Percentiles rank a stretch among this genome's conserved stretches.
These are phyloP conservation scores for Drosera capensis DNA, from an alignment of 148 eudicot species.

Conservation along the genomic window DNA sequence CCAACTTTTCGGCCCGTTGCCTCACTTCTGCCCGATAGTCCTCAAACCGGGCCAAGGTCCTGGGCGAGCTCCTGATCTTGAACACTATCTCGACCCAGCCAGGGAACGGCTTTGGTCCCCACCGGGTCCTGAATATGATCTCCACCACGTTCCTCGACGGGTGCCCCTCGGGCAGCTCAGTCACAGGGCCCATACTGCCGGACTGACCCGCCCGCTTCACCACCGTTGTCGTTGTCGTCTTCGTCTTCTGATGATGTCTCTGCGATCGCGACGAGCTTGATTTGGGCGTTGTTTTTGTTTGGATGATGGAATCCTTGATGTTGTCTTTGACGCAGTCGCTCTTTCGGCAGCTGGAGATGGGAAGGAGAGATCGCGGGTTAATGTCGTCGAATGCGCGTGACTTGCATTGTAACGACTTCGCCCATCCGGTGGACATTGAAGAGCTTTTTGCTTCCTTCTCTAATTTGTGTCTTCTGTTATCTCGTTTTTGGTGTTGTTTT, in stretches of 20 bases:
- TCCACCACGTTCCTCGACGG: constrained; percentile 87
- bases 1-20: constrained; percentile 12
- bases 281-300: constrained; percentile 2
- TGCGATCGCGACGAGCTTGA: background rate
- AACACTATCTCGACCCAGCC: constrained; percentile 76
- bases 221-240: background rate
- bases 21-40: constrained; percentile 53
- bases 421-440: constrained; percentile 68
- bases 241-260: background rate
- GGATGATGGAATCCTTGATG: constrained; percentile 59
- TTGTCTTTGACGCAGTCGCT: constrained; percentile 30
- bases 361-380: constrained; percentile 13
- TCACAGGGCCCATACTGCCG: constrained; percentile 7
- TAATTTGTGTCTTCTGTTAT: too few relatives aligned
- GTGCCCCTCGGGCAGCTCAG: constrained; percentile 72
- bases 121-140: constrained; percentile 73
- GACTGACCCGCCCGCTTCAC: background rate
- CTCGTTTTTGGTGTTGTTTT: too few relatives aligned
- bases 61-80: constrained; percentile 47
- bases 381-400: constrained; percentile 72
- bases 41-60: constrained; percentile 52
- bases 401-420: constrained; percentile 78
- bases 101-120: constrained; percentile 51
- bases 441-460: background rate
- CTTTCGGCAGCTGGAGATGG: constrained; percentile 42